These are phyloP conservation scores for Yamadazyma dushanensis DNA, from an alignment of 1,139 yeast species.

Conservation along the genomic window DNA sequence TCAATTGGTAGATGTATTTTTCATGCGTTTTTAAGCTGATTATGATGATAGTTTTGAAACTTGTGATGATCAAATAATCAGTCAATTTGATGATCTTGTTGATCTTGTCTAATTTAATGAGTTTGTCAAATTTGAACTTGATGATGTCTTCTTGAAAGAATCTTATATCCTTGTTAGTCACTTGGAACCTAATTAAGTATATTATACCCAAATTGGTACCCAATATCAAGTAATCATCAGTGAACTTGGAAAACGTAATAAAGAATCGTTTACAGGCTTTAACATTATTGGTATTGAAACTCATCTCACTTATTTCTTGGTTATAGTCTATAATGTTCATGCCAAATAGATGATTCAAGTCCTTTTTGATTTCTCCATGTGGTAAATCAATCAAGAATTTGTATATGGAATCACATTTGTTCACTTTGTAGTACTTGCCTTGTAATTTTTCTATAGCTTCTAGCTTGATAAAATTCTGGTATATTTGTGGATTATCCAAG, in stretches of 20 bases:
- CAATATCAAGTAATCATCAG: slow-evolving; percentile 14
- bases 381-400: slow-evolving; percentile 14
- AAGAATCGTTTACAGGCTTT: slow-evolving; percentile 14
- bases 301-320: slow-evolving; percentile 6
- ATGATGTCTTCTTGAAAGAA: slow-evolving; percentile 15
- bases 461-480: slow-evolving; percentile 16
- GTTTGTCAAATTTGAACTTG: slow-evolving; percentile 17
- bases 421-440: slow-evolving; percentile 8
- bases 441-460: slow-evolving; percentile 8
- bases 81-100: slow-evolving; percentile 13
- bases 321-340: slow-evolving; percentile 15
- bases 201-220: slow-evolving; percentile 18
- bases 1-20: slow-evolving; percentile 10
- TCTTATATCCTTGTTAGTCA: slow-evolving; percentile 5
- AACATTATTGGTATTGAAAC: slow-evolving; percentile 9
- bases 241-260: slow-evolving; percentile 16
- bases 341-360: slow-evolving; percentile 17
- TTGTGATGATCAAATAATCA: slow-evolving; percentile 14
- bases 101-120: slow-evolving; percentile 16
- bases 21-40: slow-evolving; percentile 13
- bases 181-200: slow-evolving; percentile 12
- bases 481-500: slow-evolving; percentile 19
- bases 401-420: slow-evolving; percentile 11
- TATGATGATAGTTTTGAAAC: slow-evolving; percentile 16
- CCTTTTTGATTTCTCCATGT: slow-evolving; percentile 19